Conservation (phyloP, 371 early-diverging fungal genomes). For the Rhizomucor pusillus region DNA sequence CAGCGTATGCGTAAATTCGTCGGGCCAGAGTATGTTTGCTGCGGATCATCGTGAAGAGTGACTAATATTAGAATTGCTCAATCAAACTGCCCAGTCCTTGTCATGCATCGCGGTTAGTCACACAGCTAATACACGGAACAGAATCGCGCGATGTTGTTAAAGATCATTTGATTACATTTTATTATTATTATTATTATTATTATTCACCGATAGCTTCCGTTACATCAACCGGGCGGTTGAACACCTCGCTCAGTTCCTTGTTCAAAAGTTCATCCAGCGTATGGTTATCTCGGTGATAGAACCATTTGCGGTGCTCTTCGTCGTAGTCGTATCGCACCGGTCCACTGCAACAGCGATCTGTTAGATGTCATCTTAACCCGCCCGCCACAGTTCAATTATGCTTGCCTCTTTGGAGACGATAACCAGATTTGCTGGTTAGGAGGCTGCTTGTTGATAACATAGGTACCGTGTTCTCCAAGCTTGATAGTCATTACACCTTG, state of each 20-base stretch:
- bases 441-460: conserved; percentile 98
- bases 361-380: not conserved
- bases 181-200: not conserved
- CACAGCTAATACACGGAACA: no score
- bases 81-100: no score
- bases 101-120: no score
- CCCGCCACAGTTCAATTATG: conserved; percentile 15
- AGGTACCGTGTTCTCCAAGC: conserved; percentile 86
- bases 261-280: conserved; percentile 68
- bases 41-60: no score
- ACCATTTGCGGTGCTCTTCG: conserved; percentile 60
- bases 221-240: conserved; percentile 31
- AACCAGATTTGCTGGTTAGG: conserved; percentile 98
- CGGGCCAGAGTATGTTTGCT: no score
- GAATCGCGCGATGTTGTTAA: no score
- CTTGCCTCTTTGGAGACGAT: conserved; percentile 87
- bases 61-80: no score
- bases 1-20: no score
- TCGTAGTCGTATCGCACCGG: conserved; percentile 90
- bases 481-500: conserved; percentile 90
- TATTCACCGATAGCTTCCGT: conserved; percentile 13
- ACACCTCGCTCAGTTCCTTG: conserved; percentile 57
- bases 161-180: no score
- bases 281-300: conserved; percentile 67
- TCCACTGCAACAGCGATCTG: conserved; percentile 55